phyloP scores from a whole-genome alignment of 139 green algal genomes.

The Haematococcus lacustris region DNA sequence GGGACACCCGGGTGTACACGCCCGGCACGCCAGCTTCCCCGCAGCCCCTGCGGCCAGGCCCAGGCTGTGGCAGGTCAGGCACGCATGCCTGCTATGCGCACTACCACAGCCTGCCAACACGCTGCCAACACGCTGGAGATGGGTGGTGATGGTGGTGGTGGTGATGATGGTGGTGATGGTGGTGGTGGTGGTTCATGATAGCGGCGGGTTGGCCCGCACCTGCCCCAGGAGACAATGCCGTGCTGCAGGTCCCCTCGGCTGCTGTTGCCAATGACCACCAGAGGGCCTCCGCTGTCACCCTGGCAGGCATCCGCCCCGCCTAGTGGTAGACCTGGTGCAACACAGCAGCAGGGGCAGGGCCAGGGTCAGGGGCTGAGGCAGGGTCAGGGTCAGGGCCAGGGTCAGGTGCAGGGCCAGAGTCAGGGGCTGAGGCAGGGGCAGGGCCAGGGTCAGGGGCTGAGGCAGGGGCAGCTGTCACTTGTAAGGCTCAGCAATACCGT shows the following conservation, averaged over 20 bases:
- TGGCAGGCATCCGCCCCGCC: conserved; percentile 26
- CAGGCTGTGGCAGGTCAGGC: too few relatives aligned
- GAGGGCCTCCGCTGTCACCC: conserved; percentile 23
- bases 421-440: not conserved
- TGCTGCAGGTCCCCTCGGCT: conserved; percentile 6
- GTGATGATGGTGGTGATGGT: too few relatives aligned
- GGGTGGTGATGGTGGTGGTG: too few relatives aligned
- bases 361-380: not conserved
- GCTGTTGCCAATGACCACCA: conserved; percentile 9
- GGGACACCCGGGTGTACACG: conserved; percentile 7
- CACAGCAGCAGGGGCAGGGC: not conserved
- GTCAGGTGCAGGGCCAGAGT: not conserved
- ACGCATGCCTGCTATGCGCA: too few relatives aligned
- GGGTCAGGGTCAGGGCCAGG: too few relatives aligned
- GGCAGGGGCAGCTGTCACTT: too few relatives aligned
- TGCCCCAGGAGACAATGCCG: conserved; percentile 25
- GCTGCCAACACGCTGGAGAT: too few relatives aligned
- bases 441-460: not conserved
- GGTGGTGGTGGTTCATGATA: too few relatives aligned
- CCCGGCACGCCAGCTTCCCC: conserved; percentile 9
- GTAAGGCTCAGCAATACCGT: not conserved
- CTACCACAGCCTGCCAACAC: too few relatives aligned
- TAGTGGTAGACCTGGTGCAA: conserved; percentile 8
- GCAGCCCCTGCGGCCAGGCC: too few relatives aligned
- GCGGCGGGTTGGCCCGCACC: too few relatives aligned